Evolutionary conservation across 177 flowering plant genomes (phyloP), one percentile per base, ranked within the genome.

Genomic region (Tripterygium wilfordii): DNA sequence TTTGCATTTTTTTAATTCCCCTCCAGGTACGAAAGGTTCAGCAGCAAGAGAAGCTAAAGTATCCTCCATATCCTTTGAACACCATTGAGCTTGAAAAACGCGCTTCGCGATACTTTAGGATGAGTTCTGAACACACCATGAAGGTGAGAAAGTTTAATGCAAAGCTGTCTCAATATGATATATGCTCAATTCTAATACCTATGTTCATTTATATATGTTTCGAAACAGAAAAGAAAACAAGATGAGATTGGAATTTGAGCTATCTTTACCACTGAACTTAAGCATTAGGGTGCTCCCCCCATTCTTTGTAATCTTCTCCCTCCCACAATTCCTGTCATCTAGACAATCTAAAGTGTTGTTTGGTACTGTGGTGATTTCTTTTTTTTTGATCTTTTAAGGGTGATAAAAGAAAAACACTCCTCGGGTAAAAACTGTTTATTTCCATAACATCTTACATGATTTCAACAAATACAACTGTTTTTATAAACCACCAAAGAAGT

Each of bases 71-170:
- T 61, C 99, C 99, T 50, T 60, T 94, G 65, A 94, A 70, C 62
- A 94, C 99, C 17, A 74, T 94, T 63, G 97, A 94, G 76, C 90
- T 94, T 60, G 96, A 89, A 61, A 89, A 89, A 50, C 97, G 99
- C 55, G 96, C 99, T 53, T 94, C 99, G 10, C 68, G 91, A 45
- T 94, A 85, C 66, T 89, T 87, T 48, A 65, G 83, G 40, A 80
- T 94, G 90, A 89, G 99, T 68, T 85, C 99, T 49, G 96, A 87
- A 47, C 89, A 78, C 12, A 89, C 99, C 24, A 94, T 94, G 99
- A 94, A 94, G 95, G 98, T 78, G 25, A 54, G 53, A 19, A 50
- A 20, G 38, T 18, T 36, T 45, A 14, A 30, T 17, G 36, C 22
- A 19, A 15, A 8, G 17, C 18, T 23, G 14, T 33, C 20, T 29